phyloP scores from a whole-genome alignment of 257 asterid species.

The Striga asiatica region DNA sequence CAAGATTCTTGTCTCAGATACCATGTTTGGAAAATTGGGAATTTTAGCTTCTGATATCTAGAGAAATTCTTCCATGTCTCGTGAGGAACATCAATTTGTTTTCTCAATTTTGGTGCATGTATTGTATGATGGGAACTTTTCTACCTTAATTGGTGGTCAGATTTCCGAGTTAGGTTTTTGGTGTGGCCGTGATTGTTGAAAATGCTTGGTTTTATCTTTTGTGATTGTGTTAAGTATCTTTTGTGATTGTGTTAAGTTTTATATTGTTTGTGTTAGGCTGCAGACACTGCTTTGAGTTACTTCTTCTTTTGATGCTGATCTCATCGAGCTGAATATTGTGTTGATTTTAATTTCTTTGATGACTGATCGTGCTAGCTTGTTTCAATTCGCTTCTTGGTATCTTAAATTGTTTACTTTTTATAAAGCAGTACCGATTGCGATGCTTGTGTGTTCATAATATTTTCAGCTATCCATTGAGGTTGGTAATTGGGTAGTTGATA shows the following conservation, averaged over 20 bases:
- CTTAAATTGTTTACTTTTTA: slow-evolving; percentile 6
- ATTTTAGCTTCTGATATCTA: not conserved
- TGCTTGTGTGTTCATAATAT: not conserved
- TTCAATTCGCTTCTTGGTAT: not conserved
- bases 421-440: too few relatives aligned
- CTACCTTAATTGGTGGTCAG: not conserved
- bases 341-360: not conserved
- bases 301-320: not conserved
- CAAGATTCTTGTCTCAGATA: not conserved
- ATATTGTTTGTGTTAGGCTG: not conserved
- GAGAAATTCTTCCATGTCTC: not conserved
- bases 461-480: not conserved
- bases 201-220: not conserved
- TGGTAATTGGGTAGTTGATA: not conserved
- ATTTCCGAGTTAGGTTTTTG: slow-evolving; percentile 2
- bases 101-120: not conserved
- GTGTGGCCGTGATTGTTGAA: not conserved
- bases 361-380: not conserved
- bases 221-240: not conserved
- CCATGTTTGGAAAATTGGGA: not conserved
- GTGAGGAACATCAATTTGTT: not conserved
- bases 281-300: not conserved
- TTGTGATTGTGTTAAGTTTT: not conserved
- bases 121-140: not conserved
- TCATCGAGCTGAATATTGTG: not conserved